phyloP scores from a whole-genome alignment of 2,329 filamentous ascomycete species.

The Hypoxylon rubiginosum region DNA sequence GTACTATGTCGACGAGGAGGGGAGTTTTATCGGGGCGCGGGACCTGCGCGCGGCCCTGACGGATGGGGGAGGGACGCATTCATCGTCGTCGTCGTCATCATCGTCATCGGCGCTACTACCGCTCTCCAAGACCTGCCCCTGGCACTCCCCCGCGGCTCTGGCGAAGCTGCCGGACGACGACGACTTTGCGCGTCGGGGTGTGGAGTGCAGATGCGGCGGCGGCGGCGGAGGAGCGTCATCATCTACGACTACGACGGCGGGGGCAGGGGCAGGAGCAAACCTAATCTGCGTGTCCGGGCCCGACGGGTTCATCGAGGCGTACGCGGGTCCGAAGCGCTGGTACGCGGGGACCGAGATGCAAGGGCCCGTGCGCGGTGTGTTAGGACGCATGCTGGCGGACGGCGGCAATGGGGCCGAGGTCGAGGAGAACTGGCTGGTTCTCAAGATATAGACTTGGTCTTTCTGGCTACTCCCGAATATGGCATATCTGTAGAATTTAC shows the following conservation, averaged over 20 bases:
- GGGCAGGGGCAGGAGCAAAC: constrained; percentile 67
- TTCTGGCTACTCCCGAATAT: background rate
- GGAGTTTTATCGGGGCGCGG: constrained; percentile 70
- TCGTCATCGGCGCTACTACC: constrained; percentile 50
- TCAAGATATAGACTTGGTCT: constrained; percentile 50
- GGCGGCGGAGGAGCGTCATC: too few relatives aligned
- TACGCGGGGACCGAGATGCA: constrained; percentile 78
- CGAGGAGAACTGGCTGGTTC: constrained; percentile 50
- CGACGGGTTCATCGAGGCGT: constrained; percentile 86
- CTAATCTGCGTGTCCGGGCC: constrained; percentile 90
- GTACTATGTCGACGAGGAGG: constrained; percentile 87
- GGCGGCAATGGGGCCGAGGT: constrained; percentile 30
- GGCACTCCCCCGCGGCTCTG: constrained; percentile 47
- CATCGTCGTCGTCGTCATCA: background rate
- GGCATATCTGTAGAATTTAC: background rate
- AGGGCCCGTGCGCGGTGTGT: constrained; percentile 77
- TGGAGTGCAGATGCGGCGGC: constrained; percentile 44
- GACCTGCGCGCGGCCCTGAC: constrained; percentile 59
- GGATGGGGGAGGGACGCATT: too few relatives aligned
- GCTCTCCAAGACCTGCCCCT: constrained; percentile 39
- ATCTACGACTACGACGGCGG: too few relatives aligned
- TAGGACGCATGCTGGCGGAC: constrained; percentile 69
- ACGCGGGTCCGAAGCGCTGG: constrained; percentile 86
- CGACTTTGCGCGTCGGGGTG: constrained; percentile 38
- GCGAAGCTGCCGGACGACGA: constrained; percentile 46